These are phyloP conservation scores for Atkinsonella texensis DNA, from an alignment of 2,329 filamentous ascomycete species.

Conservation along the genomic window DNA sequence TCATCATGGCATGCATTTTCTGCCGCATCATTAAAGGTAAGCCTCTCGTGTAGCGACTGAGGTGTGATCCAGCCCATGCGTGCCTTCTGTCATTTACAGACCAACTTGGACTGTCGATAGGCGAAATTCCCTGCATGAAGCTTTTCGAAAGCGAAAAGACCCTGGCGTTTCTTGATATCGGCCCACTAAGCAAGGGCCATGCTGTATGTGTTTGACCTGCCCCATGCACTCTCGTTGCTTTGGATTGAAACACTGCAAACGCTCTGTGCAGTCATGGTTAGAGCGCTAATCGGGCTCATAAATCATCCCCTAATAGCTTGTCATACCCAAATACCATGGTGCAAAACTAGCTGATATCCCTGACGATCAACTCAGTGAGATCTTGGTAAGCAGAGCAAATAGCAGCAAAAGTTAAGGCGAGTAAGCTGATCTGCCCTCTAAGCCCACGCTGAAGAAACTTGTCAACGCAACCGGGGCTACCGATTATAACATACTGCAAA, in stretches of 20 bases:
- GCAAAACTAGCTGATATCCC: slow-evolving; percentile 86
- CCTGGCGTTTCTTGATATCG: slow-evolving; percentile 91
- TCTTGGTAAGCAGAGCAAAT: slow-evolving; percentile 48
- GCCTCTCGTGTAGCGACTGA: slow-evolving; percentile 2
- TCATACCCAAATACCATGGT: slow-evolving; percentile 93
- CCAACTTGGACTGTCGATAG: slow-evolving; percentile 31
- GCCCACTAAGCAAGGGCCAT: slow-evolving; percentile 77
- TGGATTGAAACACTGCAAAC: no score
- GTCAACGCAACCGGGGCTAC: slow-evolving; percentile 61
- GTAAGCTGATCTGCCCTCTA: neutral
- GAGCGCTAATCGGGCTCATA: neutral
- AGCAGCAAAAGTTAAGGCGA: neutral
- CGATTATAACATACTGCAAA: slow-evolving; percentile 92
- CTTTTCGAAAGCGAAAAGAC: slow-evolving; percentile 91
- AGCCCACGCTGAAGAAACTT: slow-evolving; percentile 63
- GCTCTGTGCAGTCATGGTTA: no score
- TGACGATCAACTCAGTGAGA: slow-evolving; percentile 71
- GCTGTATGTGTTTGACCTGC: slow-evolving; percentile 49
- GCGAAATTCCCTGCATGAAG: slow-evolving; percentile 94
- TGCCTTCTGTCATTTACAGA: neutral
- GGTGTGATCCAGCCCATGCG: neutral
- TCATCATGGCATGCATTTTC: slow-evolving; percentile 61
- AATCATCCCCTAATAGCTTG: slow-evolving; percentile 46
- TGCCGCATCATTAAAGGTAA: slow-evolving; percentile 94
- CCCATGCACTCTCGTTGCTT: neutral